Base-by-base conservation (phyloP, 2,329 filamentous ascomycete species). In the Didymella arachidicola region DNA sequence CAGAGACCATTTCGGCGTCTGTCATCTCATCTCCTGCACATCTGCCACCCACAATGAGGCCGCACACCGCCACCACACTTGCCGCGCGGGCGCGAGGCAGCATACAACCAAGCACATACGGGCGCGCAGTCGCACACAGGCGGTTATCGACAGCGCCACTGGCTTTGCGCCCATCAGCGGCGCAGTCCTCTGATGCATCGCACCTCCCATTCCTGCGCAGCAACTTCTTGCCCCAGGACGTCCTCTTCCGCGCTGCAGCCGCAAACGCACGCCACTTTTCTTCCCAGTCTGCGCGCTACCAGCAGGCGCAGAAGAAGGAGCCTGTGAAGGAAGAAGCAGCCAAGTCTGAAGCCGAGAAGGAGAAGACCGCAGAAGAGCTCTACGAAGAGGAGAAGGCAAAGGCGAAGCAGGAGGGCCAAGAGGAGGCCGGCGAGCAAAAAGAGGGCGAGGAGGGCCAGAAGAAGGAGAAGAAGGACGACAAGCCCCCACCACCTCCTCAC, bases 401-500 rank as follows among this genome's bases (percentile, higher is more conserved):
- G 32, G 69, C 73, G 50, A 72, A 75, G 63, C 74, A 76, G 56
- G 70, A 72, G 48, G 79, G 83, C 44, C 42, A 27, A 38, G 77
- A 83, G 48, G 77, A 83, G 39, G 77, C 79, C 55, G 77, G 82
- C 63, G 78, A 82, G 26, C 78, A 85, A 53, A 79, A 79, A 30
- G 78, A 79, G 59, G 76, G 79, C 43, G 73, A 70, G 43, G 78
- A 79, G 59, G 76, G 79, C 43, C 72, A 70, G 44, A 89, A 75
- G 84, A 88, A 74, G 86, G 91, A 71, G 44, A 87, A 74, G 86
- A 91, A 73, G 47, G 87, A 92, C 61, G 80, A 82, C 36, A 78
- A 86, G 27, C 89, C 93, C 12, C 92, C 94, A 22, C 94, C 93
- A 14, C 94, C 95, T n/a, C 94, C 93, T 19, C 95, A 99, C 74